phyloP scores from a whole-genome alignment of 2,329 filamentous ascomycete genomes.

The Beauveria brongniartii region DNA sequence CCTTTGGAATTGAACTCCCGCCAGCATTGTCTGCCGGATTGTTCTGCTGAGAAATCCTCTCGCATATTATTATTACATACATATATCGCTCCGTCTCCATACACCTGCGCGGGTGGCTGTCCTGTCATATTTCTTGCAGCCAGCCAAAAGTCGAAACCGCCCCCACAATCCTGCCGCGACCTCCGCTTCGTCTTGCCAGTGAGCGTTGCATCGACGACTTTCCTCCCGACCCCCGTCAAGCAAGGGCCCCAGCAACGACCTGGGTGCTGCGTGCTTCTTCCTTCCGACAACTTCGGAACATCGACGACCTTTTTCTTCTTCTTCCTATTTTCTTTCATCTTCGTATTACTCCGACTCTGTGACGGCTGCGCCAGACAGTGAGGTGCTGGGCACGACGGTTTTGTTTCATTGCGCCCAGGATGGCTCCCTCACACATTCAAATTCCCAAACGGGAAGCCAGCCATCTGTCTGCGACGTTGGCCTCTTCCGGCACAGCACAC shows the following conservation, averaged over 20 bases:
- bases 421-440: slow-evolving; percentile 44
- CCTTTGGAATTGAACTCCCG: neutral
- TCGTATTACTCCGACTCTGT: neutral
- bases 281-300: neutral
- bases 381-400: slow-evolving; percentile 1
- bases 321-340: neutral
- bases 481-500: slow-evolving; percentile 33
- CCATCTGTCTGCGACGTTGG: slow-evolving; percentile 15
- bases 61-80: neutral
- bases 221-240: neutral
- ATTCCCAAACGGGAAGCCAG: slow-evolving; percentile 35
- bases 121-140: neutral
- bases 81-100: neutral
- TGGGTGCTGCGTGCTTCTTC: neutral
- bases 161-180: slow-evolving; percentile 5
- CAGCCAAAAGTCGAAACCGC: slow-evolving; percentile 3
- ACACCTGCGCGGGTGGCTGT: neutral
- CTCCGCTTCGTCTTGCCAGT: neutral
- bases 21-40: neutral
- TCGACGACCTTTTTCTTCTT: neutral
- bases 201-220: neutral
- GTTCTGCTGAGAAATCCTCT: neutral
- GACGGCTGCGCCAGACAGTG: slow-evolving; percentile 5
- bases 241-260: neutral
- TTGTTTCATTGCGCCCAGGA: slow-evolving; percentile 19